Evolutionary conservation across 2,329 filamentous ascomycete genomes (phyloP), one percentile per base, ranked within the genome.

Genomic region (Anthostomella pinea): DNA sequence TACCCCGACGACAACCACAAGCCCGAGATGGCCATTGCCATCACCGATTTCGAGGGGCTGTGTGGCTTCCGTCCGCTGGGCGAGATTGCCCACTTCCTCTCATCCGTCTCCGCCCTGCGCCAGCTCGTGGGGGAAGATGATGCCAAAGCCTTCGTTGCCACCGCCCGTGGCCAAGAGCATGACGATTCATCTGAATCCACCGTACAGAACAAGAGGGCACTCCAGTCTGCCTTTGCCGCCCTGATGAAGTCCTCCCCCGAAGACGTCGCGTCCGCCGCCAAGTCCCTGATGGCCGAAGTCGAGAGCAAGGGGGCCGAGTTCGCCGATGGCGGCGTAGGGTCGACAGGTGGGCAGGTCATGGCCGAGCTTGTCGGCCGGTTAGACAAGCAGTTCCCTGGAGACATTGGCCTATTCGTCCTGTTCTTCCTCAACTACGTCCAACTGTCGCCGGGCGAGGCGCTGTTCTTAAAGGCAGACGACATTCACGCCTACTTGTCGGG

Each of bases 1-100:
- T 98, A 98, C 60, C 93, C 91, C 39, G 89, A 98, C 72, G 91
- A 97, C 70, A 98, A 98, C 69, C 93, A 98, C 74, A 98, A 98
- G 69, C 93, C 93, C 21, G 93, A 98, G 68, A 98, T 98, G 93
- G 90, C 93, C 45, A 95, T 98, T 63, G 93, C 93, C 45, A 84
- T 98, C 55, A 97, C 93, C 1, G 84, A 88, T 0, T 98, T 98
- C 51, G 91, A 97, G 60, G 93, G 93, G 1, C 77, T 98, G 21
- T 98, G 93, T 56, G 93, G 93, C 21, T 98, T 98, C 72, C 80
- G 93, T 8, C 93, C 93, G 0, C 71, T 96, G 15, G 72, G 68
- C 5, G 90, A 98, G 66, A 93, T 97, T 45, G 73, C 81, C 0
- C 87, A 95, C 61, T 97, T 97, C 63, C 44, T 69, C 7, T 51